Evolutionary conservation across 768 basidiomycete genomes (phyloP), one percentile per base, ranked within the genome.

Genomic region (Tylopilus plumbeoviolaceoides): DNA sequence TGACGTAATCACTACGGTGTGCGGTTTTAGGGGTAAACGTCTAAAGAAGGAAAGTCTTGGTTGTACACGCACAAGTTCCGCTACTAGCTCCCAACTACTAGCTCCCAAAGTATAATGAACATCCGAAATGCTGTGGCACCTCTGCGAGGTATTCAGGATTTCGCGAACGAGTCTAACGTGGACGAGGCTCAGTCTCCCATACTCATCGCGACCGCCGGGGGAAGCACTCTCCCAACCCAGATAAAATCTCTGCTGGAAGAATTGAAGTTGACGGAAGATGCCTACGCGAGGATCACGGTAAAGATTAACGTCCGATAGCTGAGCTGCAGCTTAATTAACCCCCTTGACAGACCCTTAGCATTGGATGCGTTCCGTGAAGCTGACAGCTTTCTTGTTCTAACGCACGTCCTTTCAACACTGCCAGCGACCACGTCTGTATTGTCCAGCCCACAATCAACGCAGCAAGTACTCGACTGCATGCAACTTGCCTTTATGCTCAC

Each of bases 341-440:
- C 7, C 20, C 31, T 54, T 36, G 21, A 30, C 50, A 89, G 88
- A 88, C 59, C 64, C 74, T 2, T 66, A 40, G 87, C 87, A 11
- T 87, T 85, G 65, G 83, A 85, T 51, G 82, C 85, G 18, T 92
- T 93, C 66, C 77, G 91, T 5, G 87, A 91, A 61, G 73, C 87
- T 61, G 91, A 92, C 55, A 91, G 91, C 1, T 91, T 91, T 64
- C 72, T 91, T 18, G 78, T 82, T 10, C 71, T 91, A 30, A 82
- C 91, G 70, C 87, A 81, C 59, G 76, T 87, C 28, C 73, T 93
- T 5, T 86, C 88, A 1, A 81, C 80, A 0, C 68, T 87, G 0
- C 67, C 77, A 48, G 55, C 59, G 10, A 53, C 53, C 4, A 61
- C 64, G 51, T 63, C 68, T 18, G 59, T 65, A 31, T 57, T 66